Conservation (phyloP, 2,329 filamentous ascomycete genomes). For the Botryotinia narcissicola region DNA sequence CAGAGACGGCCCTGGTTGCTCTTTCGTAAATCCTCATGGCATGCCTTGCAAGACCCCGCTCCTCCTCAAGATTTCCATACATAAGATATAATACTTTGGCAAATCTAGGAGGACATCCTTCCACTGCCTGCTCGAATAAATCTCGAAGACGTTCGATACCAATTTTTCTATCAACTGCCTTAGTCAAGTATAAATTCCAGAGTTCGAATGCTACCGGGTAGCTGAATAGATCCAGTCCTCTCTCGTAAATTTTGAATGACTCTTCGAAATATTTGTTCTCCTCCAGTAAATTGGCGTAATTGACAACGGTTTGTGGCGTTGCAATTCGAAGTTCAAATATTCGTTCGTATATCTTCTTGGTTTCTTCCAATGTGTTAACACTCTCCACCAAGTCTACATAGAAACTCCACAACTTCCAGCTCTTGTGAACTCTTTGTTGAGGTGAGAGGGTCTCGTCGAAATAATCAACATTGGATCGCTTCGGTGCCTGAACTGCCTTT, state of each 20-base stretch:
- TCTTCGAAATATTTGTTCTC: conserved; percentile 96
- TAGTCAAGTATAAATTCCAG: conserved; percentile 97
- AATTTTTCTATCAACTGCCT: conserved; percentile 94
- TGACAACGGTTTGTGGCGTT: conserved; percentile 96
- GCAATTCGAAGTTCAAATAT: conserved; percentile 98
- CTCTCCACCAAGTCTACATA: conserved; percentile 98
- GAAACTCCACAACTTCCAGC: conserved; percentile 99
- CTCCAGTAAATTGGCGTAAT: conserved; percentile 93
- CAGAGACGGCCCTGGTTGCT: conserved; percentile 88
- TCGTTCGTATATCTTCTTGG: conserved; percentile 89
- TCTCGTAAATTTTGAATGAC: conserved; percentile 96
- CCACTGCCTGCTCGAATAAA: conserved; percentile 94
- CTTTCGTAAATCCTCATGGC: conserved; percentile 99
- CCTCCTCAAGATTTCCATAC: conserved; percentile 97
- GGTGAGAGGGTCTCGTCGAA: conserved; percentile 93
- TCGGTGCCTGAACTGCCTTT: conserved; percentile 94
- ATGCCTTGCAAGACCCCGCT: conserved; percentile 87
- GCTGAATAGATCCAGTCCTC: conserved; percentile 94
- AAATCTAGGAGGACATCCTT: conserved; percentile 92
- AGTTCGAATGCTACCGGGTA: conserved; percentile 98
- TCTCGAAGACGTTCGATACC: conserved; percentile 91
- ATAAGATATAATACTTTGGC: conserved; percentile 95
- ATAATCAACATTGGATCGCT: conserved; percentile 97
- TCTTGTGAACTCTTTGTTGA: conserved; percentile 96
- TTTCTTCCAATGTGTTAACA: conserved; percentile 86